Evolutionary conservation across 257 asterid genomes (phyloP), one percentile per base, ranked within the genome.

Genomic region (Solanum medicagineum): DNA sequence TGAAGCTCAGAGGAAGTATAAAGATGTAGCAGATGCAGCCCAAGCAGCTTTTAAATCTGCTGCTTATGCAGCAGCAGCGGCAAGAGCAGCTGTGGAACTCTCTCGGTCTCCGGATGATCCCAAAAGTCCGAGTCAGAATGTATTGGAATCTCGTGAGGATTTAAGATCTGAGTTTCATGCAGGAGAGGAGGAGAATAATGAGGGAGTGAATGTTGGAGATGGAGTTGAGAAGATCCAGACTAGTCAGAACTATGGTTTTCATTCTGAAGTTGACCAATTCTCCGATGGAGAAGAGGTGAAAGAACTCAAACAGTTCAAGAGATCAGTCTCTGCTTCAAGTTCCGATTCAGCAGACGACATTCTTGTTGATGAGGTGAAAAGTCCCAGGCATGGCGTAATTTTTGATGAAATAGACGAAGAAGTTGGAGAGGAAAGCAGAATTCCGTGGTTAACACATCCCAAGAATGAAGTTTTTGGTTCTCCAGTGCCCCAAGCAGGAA

Each of bases 31-130:
- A 15, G 94, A 94, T 70, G 99, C 99, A 62, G 99, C 99, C 1
- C 98, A 94, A 87, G 98, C 94, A 77, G 99, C 99, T 1, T 94
- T 97, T 73, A 93, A 94, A 29, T 94, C 98, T 1, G 99, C 99
- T 7, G 97, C 98, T 82, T 91, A 91, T 85, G 99, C 99, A 0
- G 99, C 99, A 0, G 92, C 86, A 1, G 99, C 99, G 53, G 99
- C 99, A 69, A 91, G 94, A 86, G 97, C 93, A 3, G 99, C 98
- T 8, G 96, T 97, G 75, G 92, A 94, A 55, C 91, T 95, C 54
- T 93, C 98, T 32, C 96, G 94, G 22, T 74, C 91, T 20, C n/a
- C n/a, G n/a, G n/a, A n/a, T 5, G 95, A 88, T 65, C 91, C 91
- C 10, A 63, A 7, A 6, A 84, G 84, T 20, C 91, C 93, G 56